Percentiles rank a stretch among this genome's conserved stretches.
Conservation (phyloP, 768 basidiomycete species). For the Infundibulicybe gibba region DNA sequence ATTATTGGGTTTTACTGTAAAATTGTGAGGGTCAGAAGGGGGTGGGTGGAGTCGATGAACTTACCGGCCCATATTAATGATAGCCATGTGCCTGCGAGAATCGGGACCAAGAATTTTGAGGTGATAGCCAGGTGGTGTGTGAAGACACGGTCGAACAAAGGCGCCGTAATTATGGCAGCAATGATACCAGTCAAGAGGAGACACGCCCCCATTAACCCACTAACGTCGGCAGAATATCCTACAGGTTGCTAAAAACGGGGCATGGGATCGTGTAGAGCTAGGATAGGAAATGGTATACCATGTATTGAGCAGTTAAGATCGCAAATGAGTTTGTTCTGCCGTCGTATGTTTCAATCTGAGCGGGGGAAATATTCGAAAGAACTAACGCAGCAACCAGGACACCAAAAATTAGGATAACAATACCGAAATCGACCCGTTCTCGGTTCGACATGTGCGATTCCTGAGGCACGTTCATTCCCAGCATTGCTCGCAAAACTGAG, state of each 20-base stretch:
- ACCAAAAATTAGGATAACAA: slow-evolving; percentile 60
- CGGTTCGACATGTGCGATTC: slow-evolving; percentile 56
- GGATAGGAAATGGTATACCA: slow-evolving; percentile 35
- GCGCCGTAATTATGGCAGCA: slow-evolving; percentile 63
- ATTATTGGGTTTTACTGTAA: slow-evolving; percentile 60
- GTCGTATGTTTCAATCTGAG: not conserved
- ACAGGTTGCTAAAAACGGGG: slow-evolving; percentile 49
- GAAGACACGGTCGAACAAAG: slow-evolving; percentile 80
- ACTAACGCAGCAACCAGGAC: slow-evolving; percentile 59
- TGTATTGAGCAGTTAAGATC: slow-evolving; percentile 61
- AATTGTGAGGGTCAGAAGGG: not conserved
- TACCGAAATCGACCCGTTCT: slow-evolving; percentile 69
- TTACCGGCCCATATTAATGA: slow-evolving; percentile 79
- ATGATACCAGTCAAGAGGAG: slow-evolving; percentile 70
- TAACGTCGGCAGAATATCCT: slow-evolving; percentile 64
- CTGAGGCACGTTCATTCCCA: slow-evolving; percentile 35
- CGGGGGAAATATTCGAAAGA: not conserved
- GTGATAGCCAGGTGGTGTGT: slow-evolving; percentile 66
- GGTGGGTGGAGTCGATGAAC: slow-evolving; percentile 10
- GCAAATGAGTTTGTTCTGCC: slow-evolving; percentile 59
- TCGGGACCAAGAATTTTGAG: slow-evolving; percentile 55
- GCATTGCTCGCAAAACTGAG: slow-evolving; percentile 51
- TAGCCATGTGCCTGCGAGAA: slow-evolving; percentile 63
- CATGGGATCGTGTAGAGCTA: not conserved
- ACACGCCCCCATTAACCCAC: slow-evolving; percentile 67